A percentile compares a stretch with the other conserved stretches of the same genome.
phyloP scores from a whole-genome alignment of 2,329 filamentous ascomycete genomes.

The Aspergillus pseudoviridinutans region DNA sequence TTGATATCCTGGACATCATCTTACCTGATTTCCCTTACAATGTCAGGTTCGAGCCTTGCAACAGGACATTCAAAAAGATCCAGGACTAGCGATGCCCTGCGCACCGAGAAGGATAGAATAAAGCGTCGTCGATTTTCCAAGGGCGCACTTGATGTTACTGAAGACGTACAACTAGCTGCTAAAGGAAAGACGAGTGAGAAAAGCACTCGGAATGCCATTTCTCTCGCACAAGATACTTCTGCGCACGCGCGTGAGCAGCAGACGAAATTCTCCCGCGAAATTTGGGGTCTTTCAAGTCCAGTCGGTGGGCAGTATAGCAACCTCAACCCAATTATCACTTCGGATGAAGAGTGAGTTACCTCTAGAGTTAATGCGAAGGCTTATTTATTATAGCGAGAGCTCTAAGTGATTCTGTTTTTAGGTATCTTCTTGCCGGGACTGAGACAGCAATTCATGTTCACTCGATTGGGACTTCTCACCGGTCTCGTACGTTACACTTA shows the following conservation, averaged over 20 bases:
- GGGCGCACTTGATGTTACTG: constrained; percentile 15
- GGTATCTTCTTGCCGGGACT: constrained; percentile 71
- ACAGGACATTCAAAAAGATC: constrained; percentile 27
- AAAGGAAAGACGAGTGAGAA: not conserved
- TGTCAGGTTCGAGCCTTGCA: constrained; percentile 12
- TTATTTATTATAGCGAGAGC: not conserved
- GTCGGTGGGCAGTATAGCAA: constrained; percentile 54
- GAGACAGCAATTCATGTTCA: constrained; percentile 75
- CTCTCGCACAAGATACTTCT: not conserved
- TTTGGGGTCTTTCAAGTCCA: constrained; percentile 48
- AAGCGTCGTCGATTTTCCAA: constrained; percentile 31
- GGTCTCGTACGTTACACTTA: constrained; percentile 66
- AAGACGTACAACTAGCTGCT: constrained; percentile 5
- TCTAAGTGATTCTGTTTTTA: constrained; percentile 30
- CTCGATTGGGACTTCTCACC: constrained; percentile 73
- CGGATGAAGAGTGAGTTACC: constrained; percentile 51
- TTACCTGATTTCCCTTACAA: constrained; percentile 1
- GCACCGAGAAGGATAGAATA: constrained; percentile 20
- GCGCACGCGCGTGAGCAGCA: constrained; percentile 15
- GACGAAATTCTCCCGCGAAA: constrained; percentile 5
- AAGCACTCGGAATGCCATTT: not conserved
- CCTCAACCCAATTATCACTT: constrained; percentile 54
- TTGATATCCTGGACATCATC: not conserved
- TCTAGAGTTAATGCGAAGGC: not conserved
- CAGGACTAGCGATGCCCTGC: constrained; percentile 24